Conservation (phyloP, 1,284 basidiomycete genomes). For the Rugosomyces carneus region DNA sequence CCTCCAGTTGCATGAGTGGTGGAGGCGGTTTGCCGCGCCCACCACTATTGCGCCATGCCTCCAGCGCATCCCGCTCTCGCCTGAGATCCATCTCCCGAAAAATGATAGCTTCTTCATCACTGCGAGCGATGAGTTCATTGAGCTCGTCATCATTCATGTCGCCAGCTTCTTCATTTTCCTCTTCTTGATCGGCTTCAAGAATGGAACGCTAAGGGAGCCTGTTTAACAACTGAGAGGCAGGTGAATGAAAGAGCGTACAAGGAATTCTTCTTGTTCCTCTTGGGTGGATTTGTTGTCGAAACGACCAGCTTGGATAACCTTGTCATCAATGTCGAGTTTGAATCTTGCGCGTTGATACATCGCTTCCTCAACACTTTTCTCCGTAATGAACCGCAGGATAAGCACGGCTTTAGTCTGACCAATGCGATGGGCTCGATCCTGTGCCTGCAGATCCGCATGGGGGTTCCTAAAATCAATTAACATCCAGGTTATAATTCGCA, state of each 20-base stretch:
- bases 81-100: slow-evolving; percentile 87
- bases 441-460: slow-evolving; percentile 96
- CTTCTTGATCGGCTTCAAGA: slow-evolving; percentile 86
- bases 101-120: slow-evolving; percentile 71
- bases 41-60: slow-evolving; percentile 71
- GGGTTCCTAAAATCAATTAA: slow-evolving; percentile 63
- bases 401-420: slow-evolving; percentile 98
- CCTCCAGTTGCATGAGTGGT: slow-evolving; percentile 81
- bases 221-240: slow-evolving; percentile 7
- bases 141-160: slow-evolving; percentile 98
- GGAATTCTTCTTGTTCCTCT: slow-evolving; percentile 93
- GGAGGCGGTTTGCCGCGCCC: slow-evolving; percentile 77
- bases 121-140: slow-evolving; percentile 89
- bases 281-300: slow-evolving; percentile 99
- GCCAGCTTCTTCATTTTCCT: slow-evolving; percentile 88
- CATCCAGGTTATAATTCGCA: background rate
- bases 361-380: slow-evolving; percentile 97
- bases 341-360: slow-evolving; percentile 92
- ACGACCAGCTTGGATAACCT: slow-evolving; percentile 98
- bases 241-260: slow-evolving; percentile 48
- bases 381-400: slow-evolving; percentile 95
- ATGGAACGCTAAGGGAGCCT: slow-evolving; percentile 58
- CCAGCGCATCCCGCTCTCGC: slow-evolving; percentile 67
- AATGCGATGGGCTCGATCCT: slow-evolving; percentile 99
- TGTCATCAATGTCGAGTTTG: slow-evolving; percentile 99